phyloP scores from a whole-genome alignment of 1,139 yeast genomes.

The Saccharomyces uvarum region DNA sequence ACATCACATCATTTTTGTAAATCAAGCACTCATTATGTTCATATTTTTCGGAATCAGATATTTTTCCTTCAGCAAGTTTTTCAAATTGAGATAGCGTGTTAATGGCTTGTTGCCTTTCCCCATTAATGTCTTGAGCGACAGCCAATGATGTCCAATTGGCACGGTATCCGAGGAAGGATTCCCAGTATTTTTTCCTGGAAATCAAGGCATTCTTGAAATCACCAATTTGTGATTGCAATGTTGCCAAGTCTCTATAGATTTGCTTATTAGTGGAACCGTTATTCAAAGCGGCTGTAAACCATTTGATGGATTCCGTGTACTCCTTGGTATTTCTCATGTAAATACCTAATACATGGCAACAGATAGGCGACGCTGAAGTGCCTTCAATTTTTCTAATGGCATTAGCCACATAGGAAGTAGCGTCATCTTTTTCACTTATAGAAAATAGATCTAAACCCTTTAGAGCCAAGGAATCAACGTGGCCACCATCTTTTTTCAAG shows the following conservation, averaged over 20 bases:
- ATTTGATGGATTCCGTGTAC: constrained; percentile 70
- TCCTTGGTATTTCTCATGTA: constrained; percentile 65
- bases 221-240: constrained; percentile 71
- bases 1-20: constrained; percentile 62
- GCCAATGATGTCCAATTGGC: constrained; percentile 92
- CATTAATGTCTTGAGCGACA: constrained; percentile 70
- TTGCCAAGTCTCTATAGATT: constrained; percentile 73
- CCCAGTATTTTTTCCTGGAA: constrained; percentile 63
- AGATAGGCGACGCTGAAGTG: constrained; percentile 49
- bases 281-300: constrained; percentile 70
- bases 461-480: constrained; percentile 76
- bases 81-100: constrained; percentile 70
- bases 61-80: constrained; percentile 58
- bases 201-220: constrained; percentile 57
- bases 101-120: constrained; percentile 61
- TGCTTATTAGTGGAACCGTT: constrained; percentile 75
- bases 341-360: constrained; percentile 81
- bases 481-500: constrained; percentile 66
- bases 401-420: constrained; percentile 50
- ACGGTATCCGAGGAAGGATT: constrained; percentile 73
- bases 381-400: constrained; percentile 50
- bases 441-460: constrained; percentile 65
- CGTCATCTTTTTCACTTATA: constrained; percentile 55
- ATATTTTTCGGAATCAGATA: constrained; percentile 56
- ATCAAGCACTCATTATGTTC: constrained; percentile 78